phyloP scores from a whole-genome alignment of 768 basidiomycete species.

The Terana coerulea region DNA sequence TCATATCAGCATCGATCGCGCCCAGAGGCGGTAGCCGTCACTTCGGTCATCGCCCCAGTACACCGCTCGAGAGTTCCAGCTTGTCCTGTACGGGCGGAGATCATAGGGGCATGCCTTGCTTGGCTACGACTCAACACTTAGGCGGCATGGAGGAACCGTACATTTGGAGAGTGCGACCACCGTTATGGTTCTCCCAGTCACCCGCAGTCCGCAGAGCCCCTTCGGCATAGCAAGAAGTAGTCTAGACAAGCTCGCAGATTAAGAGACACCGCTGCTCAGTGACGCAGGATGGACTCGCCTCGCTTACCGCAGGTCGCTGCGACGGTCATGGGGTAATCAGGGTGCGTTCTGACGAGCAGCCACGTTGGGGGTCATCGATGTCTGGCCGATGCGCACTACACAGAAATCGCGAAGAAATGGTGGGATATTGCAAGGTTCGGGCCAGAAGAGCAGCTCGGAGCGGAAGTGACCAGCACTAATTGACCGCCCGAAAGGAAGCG shows the following conservation, averaged over 20 bases:
- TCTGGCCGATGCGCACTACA: too few relatives aligned
- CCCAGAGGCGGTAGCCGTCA: conserved; percentile 1
- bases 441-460: too few relatives aligned
- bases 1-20: conserved; percentile 7
- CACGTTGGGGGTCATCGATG: too few relatives aligned
- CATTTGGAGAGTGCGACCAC: neutral
- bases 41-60: conserved; percentile 9
- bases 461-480: too few relatives aligned
- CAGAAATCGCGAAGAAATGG: too few relatives aligned
- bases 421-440: too few relatives aligned
- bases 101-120: too few relatives aligned
- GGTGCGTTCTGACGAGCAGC: too few relatives aligned
- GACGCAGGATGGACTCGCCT: neutral
- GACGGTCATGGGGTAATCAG: neutral
- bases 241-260: neutral
- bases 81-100: too few relatives aligned
- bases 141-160: conserved; percentile 1
- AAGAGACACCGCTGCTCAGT: neutral
- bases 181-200: too few relatives aligned
- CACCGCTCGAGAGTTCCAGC: too few relatives aligned
- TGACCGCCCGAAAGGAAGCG: neutral
- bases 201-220: neutral
- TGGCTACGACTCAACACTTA: neutral
- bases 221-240: neutral
- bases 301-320: too few relatives aligned